A percentile compares a stretch with the other conserved stretches of the same genome.
Conservation (phyloP, 495 filamentous ascomycete species). For the Penicillium lividum region DNA sequence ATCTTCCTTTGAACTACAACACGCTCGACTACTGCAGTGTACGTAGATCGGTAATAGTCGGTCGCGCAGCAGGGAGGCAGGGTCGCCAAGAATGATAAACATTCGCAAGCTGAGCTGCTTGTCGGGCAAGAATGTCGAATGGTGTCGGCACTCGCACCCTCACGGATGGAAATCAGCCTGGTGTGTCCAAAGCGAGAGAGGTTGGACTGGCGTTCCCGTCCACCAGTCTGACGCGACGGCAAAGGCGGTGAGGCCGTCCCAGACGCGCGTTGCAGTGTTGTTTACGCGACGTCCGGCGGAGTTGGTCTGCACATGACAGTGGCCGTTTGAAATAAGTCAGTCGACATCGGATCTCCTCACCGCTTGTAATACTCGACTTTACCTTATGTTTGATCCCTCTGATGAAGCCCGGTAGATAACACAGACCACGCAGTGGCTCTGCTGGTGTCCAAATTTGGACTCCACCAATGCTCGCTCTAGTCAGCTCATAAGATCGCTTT, state of each 20-base stretch:
- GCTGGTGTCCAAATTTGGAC: not conserved
- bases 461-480: not conserved
- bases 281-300: conserved; percentile 1
- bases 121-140: not conserved
- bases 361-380: not conserved
- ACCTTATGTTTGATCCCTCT: not conserved
- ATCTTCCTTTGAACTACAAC: too few relatives aligned
- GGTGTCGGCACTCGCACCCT: not conserved
- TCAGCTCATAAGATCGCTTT: not conserved
- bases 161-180: not conserved
- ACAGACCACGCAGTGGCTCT: not conserved
- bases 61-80: not conserved
- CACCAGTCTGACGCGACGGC: not conserved
- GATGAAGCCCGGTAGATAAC: not conserved
- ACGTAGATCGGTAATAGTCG: not conserved
- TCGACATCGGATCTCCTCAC: not conserved
- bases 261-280: not conserved
- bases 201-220: not conserved
- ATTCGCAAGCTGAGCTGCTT: not conserved
- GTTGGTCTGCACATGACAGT: not conserved
- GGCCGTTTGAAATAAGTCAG: not conserved
- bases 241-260: not conserved
- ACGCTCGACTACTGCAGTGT: not conserved
- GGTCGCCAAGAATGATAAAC: not conserved
- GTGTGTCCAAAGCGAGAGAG: not conserved